A percentile compares a stretch with the other conserved stretches of the same genome.
Evolutionary conservation across 179 eudicot genomes (phyloP).

Genomic region (Carnegiea gigantea): DNA sequence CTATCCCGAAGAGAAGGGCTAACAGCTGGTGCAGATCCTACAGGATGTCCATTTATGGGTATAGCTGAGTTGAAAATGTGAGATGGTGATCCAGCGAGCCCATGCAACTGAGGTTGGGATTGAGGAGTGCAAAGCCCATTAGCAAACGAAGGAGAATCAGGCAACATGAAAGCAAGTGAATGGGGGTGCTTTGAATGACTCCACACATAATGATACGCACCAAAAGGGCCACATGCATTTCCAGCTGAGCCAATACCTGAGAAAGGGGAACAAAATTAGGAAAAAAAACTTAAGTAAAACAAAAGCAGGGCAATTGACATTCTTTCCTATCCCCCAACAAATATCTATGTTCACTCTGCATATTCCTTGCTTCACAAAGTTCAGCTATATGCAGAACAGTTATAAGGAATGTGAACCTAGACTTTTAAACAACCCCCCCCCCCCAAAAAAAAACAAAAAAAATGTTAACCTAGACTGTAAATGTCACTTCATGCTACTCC

Average conservation of each 20-base stretch:
- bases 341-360: constrained; percentile 1
- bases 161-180: constrained; percentile 56
- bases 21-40: constrained; percentile 74
- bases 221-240: constrained; percentile 49
- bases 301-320: background rate
- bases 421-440: background rate
- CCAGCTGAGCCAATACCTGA: constrained; percentile 57
- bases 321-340: background rate
- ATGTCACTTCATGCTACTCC: background rate
- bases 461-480: too few species aligned
- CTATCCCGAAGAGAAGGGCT: constrained; percentile 68
- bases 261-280: constrained; percentile 9
- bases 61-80: constrained; percentile 48
- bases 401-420: background rate
- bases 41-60: constrained; percentile 52
- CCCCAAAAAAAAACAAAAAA: too few species aligned
- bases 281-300: background rate
- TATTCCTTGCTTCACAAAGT: background rate
- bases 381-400: background rate
- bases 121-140: constrained; percentile 46
- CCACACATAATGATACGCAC: constrained; percentile 62
- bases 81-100: constrained; percentile 49
- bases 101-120: constrained; percentile 40
- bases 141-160: constrained; percentile 53
- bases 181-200: constrained; percentile 44